These are phyloP conservation scores for Cardamine chenopodiifolia DNA, from an alignment of 345 rosid genomes.

Conservation along the genomic window DNA sequence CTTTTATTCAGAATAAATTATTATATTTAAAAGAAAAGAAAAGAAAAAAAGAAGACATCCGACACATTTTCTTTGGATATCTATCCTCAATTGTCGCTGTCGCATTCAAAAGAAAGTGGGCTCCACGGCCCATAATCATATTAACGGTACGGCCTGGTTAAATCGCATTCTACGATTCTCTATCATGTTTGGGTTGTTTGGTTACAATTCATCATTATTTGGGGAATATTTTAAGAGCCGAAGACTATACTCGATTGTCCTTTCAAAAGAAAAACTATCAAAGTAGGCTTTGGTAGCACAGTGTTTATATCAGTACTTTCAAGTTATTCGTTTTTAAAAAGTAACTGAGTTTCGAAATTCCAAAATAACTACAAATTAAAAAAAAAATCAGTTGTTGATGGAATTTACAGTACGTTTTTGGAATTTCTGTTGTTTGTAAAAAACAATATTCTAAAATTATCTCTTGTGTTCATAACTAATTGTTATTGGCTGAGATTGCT, in stretches of 20 bases:
- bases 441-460: background rate
- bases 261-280: background rate
- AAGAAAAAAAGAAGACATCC: conserved; percentile 14
- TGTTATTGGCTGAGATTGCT: background rate
- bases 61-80: conserved; percentile 40
- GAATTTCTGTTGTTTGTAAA: background rate
- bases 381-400: background rate
- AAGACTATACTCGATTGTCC: background rate
- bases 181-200: conserved; percentile 24
- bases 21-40: background rate
- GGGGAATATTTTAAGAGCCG: background rate
- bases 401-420: background rate
- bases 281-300: background rate
- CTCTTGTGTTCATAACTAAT: background rate
- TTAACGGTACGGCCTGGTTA: conserved; percentile 40
- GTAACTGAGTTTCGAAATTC: background rate
- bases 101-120: conserved; percentile 42
- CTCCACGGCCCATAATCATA: conserved; percentile 47
- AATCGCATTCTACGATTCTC: conserved; percentile 25
- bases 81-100: conserved; percentile 32
- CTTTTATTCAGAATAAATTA: background rate
- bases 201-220: background rate
- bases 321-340: background rate
- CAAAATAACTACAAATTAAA: background rate
- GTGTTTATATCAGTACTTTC: background rate